Evolutionary conservation across 2,329 filamentous ascomycete species (phyloP).

Genomic region (Apiospora aurea): DNA sequence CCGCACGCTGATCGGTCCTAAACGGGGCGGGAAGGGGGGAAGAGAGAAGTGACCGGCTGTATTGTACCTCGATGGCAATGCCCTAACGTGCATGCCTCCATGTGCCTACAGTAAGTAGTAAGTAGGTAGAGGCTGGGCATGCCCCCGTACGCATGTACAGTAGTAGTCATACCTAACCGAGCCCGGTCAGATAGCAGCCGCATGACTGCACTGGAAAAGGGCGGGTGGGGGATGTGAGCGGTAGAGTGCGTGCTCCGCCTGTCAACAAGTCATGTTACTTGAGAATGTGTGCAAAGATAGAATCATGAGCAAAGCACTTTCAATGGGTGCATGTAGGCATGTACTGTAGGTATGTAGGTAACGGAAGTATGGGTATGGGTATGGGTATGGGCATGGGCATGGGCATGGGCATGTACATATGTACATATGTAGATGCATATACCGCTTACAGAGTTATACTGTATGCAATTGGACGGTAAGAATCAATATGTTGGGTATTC

Average conservation of each 20-base stretch:
- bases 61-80: not conserved
- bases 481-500: not conserved
- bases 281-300: too few species aligned
- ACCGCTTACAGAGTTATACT: not conserved
- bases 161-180: not conserved
- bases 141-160: not conserved
- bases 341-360: too few species aligned
- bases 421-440: too few species aligned
- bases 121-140: not conserved
- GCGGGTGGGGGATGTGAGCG: not conserved
- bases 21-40: not conserved
- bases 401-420: too few species aligned
- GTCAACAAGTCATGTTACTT: not conserved
- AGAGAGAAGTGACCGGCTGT: not conserved
- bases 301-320: not conserved
- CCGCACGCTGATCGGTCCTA: constrained; percentile 20
- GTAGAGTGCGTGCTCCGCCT: not conserved
- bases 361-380: not conserved
- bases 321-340: too few species aligned
- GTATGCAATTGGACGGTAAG: not conserved
- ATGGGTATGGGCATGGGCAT: too few species aligned
- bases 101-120: too few species aligned
- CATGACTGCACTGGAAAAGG: not conserved
- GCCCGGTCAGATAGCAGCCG: not conserved
- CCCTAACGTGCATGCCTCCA: too few species aligned